These are phyloP conservation scores for Scopulariopsis brevicaulis DNA, from an alignment of 2,329 filamentous ascomycete species.

Conservation along the genomic window DNA sequence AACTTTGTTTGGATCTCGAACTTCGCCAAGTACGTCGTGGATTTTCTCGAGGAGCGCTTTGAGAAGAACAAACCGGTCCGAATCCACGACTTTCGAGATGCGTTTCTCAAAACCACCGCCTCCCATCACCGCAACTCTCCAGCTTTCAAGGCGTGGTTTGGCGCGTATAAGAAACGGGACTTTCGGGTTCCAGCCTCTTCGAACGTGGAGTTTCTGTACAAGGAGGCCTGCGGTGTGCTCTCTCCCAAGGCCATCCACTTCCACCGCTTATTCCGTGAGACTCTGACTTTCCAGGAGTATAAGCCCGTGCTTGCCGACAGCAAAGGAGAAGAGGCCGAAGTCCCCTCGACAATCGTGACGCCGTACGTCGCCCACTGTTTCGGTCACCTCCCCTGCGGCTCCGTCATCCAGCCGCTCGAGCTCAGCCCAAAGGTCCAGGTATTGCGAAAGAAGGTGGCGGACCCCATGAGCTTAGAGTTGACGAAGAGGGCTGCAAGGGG, in stretches of 20 bases:
- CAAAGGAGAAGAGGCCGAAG: background rate
- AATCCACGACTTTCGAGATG: constrained; percentile 41
- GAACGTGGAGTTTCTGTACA: constrained; percentile 52
- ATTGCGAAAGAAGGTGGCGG: constrained; percentile 7
- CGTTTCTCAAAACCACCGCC: constrained; percentile 48
- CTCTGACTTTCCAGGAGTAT: constrained; percentile 24
- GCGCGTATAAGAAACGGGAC: constrained; percentile 35
- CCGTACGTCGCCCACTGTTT: constrained; percentile 58
- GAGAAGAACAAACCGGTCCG: constrained; percentile 23
- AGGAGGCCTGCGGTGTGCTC: constrained; percentile 46
- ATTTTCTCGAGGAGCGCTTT: constrained; percentile 40
- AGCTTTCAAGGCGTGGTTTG: constrained; percentile 43
- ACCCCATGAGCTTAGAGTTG: constrained; percentile 16
- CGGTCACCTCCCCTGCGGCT: constrained; percentile 46
- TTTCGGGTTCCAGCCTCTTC: constrained; percentile 51
- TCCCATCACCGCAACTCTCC: constrained; percentile 26
- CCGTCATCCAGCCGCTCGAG: constrained; percentile 28
- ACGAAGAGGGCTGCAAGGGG: constrained; percentile 11
- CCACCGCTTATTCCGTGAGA: constrained; percentile 44
- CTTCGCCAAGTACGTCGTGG: constrained; percentile 60
- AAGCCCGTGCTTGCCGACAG: constrained; percentile 9
- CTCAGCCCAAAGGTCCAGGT: constrained; percentile 11
- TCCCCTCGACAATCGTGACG: constrained; percentile 51
- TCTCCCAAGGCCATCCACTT: constrained; percentile 13
- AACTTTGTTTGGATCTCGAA: constrained; percentile 62